Evolutionary conservation across 2,329 filamentous ascomycete genomes (phyloP).

Genomic region (Neofusicoccum cordaticola): DNA sequence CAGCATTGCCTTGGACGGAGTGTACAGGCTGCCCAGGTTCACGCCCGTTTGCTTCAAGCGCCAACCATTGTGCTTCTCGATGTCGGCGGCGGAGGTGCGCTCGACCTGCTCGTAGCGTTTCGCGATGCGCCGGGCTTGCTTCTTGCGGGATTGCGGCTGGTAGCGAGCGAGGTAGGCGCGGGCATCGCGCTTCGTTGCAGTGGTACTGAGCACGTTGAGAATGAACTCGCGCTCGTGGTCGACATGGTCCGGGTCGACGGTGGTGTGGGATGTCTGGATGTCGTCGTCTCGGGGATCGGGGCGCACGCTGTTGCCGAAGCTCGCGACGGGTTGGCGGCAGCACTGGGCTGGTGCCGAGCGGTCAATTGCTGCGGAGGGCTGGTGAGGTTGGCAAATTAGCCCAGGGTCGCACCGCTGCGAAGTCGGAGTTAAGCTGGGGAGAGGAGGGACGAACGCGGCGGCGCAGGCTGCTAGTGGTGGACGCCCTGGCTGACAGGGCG

Average conservation of each 20-base stretch:
- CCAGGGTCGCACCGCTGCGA: neutral
- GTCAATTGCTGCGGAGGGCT: constrained; percentile 9
- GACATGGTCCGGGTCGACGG: constrained; percentile 3
- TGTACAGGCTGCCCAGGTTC: constrained; percentile 61
- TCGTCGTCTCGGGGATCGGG: constrained; percentile 8
- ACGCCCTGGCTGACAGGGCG: constrained; percentile 1
- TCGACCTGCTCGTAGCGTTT: neutral
- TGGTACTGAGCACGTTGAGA: constrained; percentile 80
- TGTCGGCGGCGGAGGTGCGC: constrained; percentile 19
- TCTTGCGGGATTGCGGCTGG: constrained; percentile 24
- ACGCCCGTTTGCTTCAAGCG: constrained; percentile 49
- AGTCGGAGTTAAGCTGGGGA: constrained; percentile 7
- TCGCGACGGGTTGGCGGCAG: neutral
- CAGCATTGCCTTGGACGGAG: constrained; percentile 56
- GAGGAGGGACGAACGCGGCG: constrained; percentile 2
- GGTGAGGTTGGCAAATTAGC: neutral
- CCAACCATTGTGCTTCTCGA: constrained; percentile 31
- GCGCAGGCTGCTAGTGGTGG: neutral
- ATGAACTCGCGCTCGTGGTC: constrained; percentile 43
- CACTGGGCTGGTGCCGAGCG: neutral
- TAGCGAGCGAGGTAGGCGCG: constrained; percentile 87
- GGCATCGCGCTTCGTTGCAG: constrained; percentile 84
- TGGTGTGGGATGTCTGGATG: neutral
- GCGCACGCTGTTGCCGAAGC: constrained; percentile 17
- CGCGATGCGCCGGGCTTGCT: constrained; percentile 20